phyloP scores from a whole-genome alignment of 805 yeast genomes.

The Nematodospora valgi region DNA sequence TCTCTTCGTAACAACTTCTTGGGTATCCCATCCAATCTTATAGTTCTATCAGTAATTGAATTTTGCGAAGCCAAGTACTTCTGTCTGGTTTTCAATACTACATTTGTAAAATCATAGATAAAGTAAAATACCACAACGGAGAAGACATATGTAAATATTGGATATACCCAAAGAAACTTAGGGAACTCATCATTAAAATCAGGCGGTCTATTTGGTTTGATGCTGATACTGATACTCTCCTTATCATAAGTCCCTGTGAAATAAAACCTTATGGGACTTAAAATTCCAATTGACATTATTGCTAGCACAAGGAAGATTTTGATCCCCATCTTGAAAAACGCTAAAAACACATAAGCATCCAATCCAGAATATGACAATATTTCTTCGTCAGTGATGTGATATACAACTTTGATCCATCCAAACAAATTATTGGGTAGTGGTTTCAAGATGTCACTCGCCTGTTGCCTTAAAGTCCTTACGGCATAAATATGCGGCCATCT shows the following conservation, averaged over 20 bases:
- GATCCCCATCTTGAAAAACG: conserved; percentile 63
- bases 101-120: conserved; percentile 44
- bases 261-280: conserved; percentile 38
- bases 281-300: conserved; percentile 46
- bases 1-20: conserved; percentile 31
- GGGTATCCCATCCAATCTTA: conserved; percentile 54
- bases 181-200: conserved; percentile 36
- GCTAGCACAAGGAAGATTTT: conserved; percentile 62
- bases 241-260: conserved; percentile 43
- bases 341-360: conserved; percentile 66
- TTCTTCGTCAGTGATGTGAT: conserved; percentile 66
- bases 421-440: conserved; percentile 51
- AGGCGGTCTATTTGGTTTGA: conserved; percentile 14
- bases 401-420: conserved; percentile 74
- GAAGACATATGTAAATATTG: conserved; percentile 54
- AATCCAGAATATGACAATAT: conserved; percentile 84
- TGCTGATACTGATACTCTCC: conserved; percentile 22
- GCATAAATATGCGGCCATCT: conserved; percentile 59
- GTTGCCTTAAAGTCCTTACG: conserved; percentile 48
- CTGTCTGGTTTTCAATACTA: conserved; percentile 51
- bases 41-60: conserved; percentile 59
- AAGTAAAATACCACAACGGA: conserved; percentile 45
- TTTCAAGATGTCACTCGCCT: conserved; percentile 29
- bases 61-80: conserved; percentile 57
- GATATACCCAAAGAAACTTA: conserved; percentile 48